Percentiles rank a stretch among this genome's conserved stretches.
phyloP scores from a whole-genome alignment of 495 filamentous ascomycete species.

The Penicillium ucsense region DNA sequence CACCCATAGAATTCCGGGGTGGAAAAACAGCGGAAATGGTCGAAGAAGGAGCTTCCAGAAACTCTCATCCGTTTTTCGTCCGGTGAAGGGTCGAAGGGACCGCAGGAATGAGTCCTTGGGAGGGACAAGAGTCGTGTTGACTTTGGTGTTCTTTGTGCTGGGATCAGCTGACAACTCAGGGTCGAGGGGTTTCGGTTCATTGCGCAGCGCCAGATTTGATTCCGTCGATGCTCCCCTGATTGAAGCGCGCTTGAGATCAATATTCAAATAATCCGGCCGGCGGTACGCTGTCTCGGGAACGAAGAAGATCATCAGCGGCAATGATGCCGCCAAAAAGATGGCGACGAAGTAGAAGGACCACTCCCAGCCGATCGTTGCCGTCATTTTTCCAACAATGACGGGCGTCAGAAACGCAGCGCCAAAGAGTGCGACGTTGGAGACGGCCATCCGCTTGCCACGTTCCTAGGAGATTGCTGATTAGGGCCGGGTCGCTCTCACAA shows the following conservation, averaged over 20 bases:
- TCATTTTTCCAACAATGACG: conserved; percentile 79
- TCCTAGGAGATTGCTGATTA: conserved; percentile 37
- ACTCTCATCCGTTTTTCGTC: conserved; percentile 59
- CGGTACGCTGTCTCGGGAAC: conserved; percentile 79
- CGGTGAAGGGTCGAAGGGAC: conserved; percentile 64
- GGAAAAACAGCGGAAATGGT: conserved; percentile 58
- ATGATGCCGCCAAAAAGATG: conserved; percentile 51
- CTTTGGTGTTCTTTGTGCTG: conserved; percentile 6
- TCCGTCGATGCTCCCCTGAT: conserved; percentile 7
- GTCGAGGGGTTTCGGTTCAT: conserved; percentile 10
- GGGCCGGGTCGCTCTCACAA: neutral
- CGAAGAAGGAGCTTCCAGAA: conserved; percentile 53
- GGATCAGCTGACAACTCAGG: neutral
- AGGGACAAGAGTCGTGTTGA: conserved; percentile 7
- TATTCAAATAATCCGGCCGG: conserved; percentile 54
- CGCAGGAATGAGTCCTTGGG: conserved; percentile 43
- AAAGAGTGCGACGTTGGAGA: conserved; percentile 81
- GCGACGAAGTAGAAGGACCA: conserved; percentile 70
- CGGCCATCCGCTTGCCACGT: conserved; percentile 81
- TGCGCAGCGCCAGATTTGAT: conserved; percentile 3
- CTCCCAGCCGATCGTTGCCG: conserved; percentile 60
- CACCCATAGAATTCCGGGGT: conserved; percentile 79
- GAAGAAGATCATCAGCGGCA: conserved; percentile 63
- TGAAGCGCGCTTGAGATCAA: conserved; percentile 36
- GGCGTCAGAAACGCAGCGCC: conserved; percentile 90